Conservation (phyloP, 495 filamentous ascomycete genomes). For the Lophiotrema nucula region DNA sequence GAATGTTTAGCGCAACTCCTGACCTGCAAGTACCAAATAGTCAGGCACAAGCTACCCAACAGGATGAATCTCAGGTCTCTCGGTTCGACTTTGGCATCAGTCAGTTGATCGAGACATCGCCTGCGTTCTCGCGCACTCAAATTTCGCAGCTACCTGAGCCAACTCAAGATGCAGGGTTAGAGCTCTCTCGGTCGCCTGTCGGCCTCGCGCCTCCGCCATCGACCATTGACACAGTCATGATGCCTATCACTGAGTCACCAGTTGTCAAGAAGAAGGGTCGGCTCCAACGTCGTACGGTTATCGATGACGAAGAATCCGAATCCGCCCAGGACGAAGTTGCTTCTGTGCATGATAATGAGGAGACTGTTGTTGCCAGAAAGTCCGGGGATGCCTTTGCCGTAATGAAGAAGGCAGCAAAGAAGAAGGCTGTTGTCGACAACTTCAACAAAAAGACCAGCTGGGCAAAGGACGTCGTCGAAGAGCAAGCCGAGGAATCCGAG, state of each 20-base stretch:
- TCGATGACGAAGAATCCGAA: constrained; percentile 43
- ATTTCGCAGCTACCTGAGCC: constrained; percentile 66
- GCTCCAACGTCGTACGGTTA: constrained; percentile 51
- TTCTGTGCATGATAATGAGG: constrained; percentile 11
- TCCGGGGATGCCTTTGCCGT: constrained; percentile 67
- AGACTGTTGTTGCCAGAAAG: constrained; percentile 42
- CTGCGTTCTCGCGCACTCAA: constrained; percentile 51
- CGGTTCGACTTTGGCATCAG: constrained; percentile 20
- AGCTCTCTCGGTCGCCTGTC: constrained; percentile 55
- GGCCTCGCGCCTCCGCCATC: constrained; percentile 58
- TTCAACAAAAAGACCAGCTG: constrained; percentile 87
- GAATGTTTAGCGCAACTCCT: not conserved
- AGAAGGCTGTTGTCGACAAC: constrained; percentile 46
- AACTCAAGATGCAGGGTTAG: constrained; percentile 83
- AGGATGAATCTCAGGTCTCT: constrained; percentile 6
- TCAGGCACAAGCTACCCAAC: constrained; percentile 42
- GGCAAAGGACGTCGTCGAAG: constrained; percentile 82
- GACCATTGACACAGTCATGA: constrained; percentile 66
- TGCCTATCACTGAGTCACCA: constrained; percentile 60
- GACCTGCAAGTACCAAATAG: constrained; percentile 61
- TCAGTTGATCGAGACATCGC: constrained; percentile 20
- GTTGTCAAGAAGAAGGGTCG: constrained; percentile 58
- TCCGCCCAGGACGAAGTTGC: too few relatives aligned
- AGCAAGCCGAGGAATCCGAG: constrained; percentile 95
- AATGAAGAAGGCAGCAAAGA: constrained; percentile 71